A percentile compares a stretch with the other conserved stretches of the same genome.
These are phyloP conservation scores for Chrysanthemum makinoi DNA, from an alignment of 129 eudicot species.

Conservation along the genomic window DNA sequence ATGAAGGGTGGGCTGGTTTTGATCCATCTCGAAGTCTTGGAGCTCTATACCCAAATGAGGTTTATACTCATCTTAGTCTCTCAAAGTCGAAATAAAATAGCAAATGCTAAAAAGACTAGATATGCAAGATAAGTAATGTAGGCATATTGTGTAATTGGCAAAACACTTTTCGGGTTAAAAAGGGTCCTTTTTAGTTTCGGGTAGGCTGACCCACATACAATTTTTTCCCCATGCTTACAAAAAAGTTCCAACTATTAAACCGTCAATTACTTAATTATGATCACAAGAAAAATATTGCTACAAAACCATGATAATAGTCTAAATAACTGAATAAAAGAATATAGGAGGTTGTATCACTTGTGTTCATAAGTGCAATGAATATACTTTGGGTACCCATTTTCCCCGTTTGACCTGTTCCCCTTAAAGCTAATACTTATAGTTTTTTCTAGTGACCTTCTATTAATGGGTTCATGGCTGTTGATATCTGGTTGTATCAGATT, in stretches of 20 bases:
- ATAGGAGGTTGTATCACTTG: no score
- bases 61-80: conserved; percentile 25
- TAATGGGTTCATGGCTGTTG: conserved; percentile 13
- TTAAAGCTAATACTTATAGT: background rate
- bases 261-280: background rate
- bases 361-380: background rate
- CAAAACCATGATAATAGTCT: background rate
- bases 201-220: background rate
- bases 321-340: background rate
- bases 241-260: background rate
- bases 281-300: no score
- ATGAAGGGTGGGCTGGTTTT: conserved; percentile 93
- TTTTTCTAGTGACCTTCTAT: no score
- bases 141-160: background rate
- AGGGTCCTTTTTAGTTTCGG: background rate
- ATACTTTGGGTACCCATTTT: background rate
- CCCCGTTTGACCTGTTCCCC: background rate
- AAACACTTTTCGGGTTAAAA: background rate
- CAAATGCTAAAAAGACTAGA: background rate
- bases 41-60: conserved; percentile 96
- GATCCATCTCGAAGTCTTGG: conserved; percentile 97
- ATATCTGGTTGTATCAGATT: conserved; percentile 72
- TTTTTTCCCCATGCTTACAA: background rate
- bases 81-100: background rate
- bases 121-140: background rate